These are phyloP conservation scores for Porphyra umbilicalis DNA, from an alignment of 31 red algal genomes.

Conservation along the genomic window DNA sequence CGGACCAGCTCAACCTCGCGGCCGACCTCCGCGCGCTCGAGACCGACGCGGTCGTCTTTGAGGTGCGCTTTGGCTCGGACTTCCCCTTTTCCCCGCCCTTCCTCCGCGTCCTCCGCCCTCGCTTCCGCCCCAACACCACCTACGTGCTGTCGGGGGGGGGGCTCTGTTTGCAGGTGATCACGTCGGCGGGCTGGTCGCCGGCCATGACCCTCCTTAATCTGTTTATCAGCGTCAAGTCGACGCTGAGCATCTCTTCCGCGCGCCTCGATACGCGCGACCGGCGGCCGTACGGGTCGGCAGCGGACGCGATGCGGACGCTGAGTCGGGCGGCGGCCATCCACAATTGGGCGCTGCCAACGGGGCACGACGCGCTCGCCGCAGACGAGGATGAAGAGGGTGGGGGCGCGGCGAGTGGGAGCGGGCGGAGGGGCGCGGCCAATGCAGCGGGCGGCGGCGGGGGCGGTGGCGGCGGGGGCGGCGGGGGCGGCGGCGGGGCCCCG, in stretches of 20 bases:
- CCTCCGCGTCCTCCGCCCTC: not conserved
- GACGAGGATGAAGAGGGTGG: not conserved
- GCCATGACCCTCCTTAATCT: not conserved
- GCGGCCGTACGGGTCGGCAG: not conserved
- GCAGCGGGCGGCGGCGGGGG: not conserved
- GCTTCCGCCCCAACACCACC: not conserved
- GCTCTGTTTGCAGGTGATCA: not conserved
- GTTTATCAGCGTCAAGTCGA: not conserved
- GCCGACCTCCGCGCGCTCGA: not conserved
- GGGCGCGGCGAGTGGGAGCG: not conserved
- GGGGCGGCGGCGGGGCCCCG: not conserved
- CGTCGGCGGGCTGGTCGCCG: not conserved
- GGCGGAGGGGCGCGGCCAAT: not conserved
- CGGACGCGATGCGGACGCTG: not conserved
- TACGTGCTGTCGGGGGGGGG: not conserved
- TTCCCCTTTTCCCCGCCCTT: not conserved
- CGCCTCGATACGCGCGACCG: not conserved
- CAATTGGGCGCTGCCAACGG: not conserved
- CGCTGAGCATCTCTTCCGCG: not conserved
- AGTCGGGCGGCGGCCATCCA: not conserved
- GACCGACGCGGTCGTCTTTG: not conserved
- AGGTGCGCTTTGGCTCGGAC: not conserved
- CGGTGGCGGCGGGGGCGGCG: not conserved
- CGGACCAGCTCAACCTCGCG: not conserved
- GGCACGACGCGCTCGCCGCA: not conserved